Evolutionary conservation across 495 filamentous ascomycete species (phyloP).

Genomic region (Lophiostoma macrostomum): DNA sequence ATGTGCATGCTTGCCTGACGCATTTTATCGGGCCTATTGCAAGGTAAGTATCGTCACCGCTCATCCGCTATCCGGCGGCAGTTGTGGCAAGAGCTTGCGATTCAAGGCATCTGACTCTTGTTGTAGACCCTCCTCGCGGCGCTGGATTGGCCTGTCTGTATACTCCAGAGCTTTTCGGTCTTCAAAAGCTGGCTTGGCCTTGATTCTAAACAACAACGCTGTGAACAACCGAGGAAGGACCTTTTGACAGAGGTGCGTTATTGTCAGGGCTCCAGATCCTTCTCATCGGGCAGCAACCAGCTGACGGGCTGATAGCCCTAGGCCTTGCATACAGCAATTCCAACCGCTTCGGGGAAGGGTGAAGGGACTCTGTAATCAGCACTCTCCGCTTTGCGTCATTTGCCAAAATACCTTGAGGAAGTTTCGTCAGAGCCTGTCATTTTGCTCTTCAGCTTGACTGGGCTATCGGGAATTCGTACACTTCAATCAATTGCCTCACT

Average conservation of each 20-base stretch:
- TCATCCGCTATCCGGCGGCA: conserved; percentile 21
- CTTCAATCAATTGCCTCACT: too few relatives aligned
- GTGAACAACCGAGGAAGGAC: not conserved
- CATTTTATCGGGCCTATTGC: conserved; percentile 22
- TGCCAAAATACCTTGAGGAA: too few relatives aligned
- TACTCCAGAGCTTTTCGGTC: too few relatives aligned
- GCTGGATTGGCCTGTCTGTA: too few relatives aligned
- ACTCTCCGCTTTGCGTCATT: conserved; percentile 11
- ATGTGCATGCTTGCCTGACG: conserved; percentile 9
- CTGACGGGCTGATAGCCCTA: not conserved
- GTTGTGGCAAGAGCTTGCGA: conserved; percentile 3
- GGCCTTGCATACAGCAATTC: not conserved
- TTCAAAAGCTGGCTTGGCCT: too few relatives aligned
- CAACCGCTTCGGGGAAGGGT: conserved; percentile 9
- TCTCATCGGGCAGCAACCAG: not conserved
- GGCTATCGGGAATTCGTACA: too few relatives aligned
- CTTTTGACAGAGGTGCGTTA: not conserved
- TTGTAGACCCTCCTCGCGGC: too few relatives aligned
- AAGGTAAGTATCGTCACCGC: conserved; percentile 21
- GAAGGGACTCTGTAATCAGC: not conserved
- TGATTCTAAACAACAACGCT: too few relatives aligned
- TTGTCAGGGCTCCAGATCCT: not conserved
- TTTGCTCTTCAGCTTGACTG: too few relatives aligned
- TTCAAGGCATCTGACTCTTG: too few relatives aligned
- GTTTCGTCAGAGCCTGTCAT: too few relatives aligned